A percentile compares a stretch with the other conserved stretches of the same genome.
phyloP scores from a whole-genome alignment of 1,139 yeast genomes.

The Protomyces inundatus region DNA sequence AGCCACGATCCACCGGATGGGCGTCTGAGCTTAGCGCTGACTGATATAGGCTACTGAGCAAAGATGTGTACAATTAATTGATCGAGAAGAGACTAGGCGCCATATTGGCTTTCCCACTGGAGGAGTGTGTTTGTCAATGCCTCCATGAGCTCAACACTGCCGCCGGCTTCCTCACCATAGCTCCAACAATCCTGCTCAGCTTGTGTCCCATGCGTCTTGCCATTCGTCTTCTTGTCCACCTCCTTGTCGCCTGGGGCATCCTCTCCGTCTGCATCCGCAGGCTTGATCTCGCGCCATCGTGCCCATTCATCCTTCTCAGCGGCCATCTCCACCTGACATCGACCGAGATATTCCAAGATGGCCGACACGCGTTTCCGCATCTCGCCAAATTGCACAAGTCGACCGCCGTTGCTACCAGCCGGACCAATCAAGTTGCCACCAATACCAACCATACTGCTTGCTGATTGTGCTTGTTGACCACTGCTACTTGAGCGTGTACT shows the following conservation, averaged over 20 bases:
- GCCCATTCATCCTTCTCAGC: conserved; percentile 59
- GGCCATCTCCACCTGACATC: conserved; percentile 75
- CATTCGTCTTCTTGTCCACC: background rate
- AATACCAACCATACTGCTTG: background rate
- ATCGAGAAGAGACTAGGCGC: conserved; percentile 37
- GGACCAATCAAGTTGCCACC: background rate
- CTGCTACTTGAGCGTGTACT: background rate
- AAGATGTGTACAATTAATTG: too few species aligned
- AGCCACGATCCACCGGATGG: conserved; percentile 31
- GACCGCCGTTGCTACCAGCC: background rate
- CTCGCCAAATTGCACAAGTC: conserved; percentile 53
- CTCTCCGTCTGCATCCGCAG: background rate
- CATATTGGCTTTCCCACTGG: conserved; percentile 72
- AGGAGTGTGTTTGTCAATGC: conserved; percentile 61
- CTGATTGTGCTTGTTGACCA: background rate
- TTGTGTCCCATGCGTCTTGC: background rate
- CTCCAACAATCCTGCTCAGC: conserved; percentile 35
- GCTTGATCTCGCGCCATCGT: conserved; percentile 37
- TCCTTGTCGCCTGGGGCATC: background rate
- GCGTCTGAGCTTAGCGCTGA: background rate
- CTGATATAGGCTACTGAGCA: too few species aligned
- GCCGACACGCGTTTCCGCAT: conserved; percentile 85
- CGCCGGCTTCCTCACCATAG: conserved; percentile 49
- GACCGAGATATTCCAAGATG: conserved; percentile 78
- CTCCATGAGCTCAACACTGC: conserved; percentile 63